Base-by-base conservation (phyloP, 352 stramenopile genomes). In the Pythium dissimile region DNA sequence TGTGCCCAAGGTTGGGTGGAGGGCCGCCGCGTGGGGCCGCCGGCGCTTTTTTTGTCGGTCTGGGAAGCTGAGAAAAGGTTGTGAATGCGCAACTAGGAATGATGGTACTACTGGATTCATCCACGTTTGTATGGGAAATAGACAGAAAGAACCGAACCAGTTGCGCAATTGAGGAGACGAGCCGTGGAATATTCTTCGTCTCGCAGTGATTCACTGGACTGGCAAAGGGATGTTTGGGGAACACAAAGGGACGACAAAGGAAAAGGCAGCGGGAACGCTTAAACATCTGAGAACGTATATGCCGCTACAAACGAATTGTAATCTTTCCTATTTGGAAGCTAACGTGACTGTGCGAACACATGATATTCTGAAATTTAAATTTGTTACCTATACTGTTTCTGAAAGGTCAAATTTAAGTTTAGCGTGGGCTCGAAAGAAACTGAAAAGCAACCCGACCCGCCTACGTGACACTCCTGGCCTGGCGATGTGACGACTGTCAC, bases 381-480 rank as follows among this genome's bases (percentile, higher is more conserved):
- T 6, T 18, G 21, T 24, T 28, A 43, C 5, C 47, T 42, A 43
- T 44, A 54, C 46, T 24, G 20, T 30, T 7, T 37, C 3, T 27
- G 4, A n/a, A 1, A 56, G 48, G 48, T 47, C 48, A 20, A 8
- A 34, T 58, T 42, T 26, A 47, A 32, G 28, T 45, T 30, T 30
- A 3, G 5, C 10, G 31, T n/a, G 51, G 21, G 41, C 39, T 59
- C 52, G 52, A 59, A 59, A 59, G 37, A 59, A 59, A 59, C 39
- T 45, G 39, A 53, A 41, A 41, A 54, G 31, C 47, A 48, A 54
- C 47, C 47, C 47, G 23, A 54, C 47, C 47, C 47, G 21, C 47
- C 23, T 27, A 37, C 45, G 45, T 42, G 45, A 53, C 45, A 53
- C 28, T 20, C 26, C 20, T 21, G 23, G 24, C 16, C 48, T 27